Conservation (phyloP, 2,329 filamentous ascomycete genomes). For the Verruconis gallopava region DNA sequence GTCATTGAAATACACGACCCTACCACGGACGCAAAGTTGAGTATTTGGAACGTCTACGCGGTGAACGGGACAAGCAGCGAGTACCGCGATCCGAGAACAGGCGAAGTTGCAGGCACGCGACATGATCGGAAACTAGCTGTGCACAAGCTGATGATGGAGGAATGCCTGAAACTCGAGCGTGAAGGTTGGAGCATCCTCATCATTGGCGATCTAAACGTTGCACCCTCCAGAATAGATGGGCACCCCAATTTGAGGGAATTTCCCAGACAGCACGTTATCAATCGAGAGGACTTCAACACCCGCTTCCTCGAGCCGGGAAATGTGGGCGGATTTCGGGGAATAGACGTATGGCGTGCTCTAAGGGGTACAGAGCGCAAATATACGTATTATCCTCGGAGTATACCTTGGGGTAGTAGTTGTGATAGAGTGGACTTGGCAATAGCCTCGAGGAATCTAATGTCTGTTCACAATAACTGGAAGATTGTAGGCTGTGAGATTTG, state of each 20-base stretch:
- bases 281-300: conserved; percentile 37
- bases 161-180: conserved; percentile 29
- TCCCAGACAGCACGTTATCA: conserved; percentile 35
- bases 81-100: conserved; percentile 33
- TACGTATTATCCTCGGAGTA: conserved; percentile 35
- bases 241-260: conserved; percentile 33
- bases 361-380: conserved; percentile 31
- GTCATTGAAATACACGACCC: conserved; percentile 28
- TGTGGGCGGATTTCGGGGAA: conserved; percentile 19
- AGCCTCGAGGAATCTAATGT: conserved; percentile 27
- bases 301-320: conserved; percentile 29
- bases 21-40: conserved; percentile 20
- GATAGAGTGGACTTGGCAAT: conserved; percentile 42
- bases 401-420: conserved; percentile 36
- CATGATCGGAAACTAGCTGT: conserved; percentile 40
- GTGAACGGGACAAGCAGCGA: conserved; percentile 39
- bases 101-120: conserved; percentile 30
- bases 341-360: conserved; percentile 38
- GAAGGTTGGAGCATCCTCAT: conserved; percentile 34
- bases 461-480: conserved; percentile 24
- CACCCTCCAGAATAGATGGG: conserved; percentile 31
- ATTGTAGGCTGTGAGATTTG: conserved; percentile 28
- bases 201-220: conserved; percentile 41
- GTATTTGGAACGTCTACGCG: conserved; percentile 40
- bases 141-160: conserved; percentile 32